Evolutionary conservation across 192 early-diverging fungal species (phyloP), one percentile per base, ranked within the genome.

Genomic region (Phycomyces blakesleeanus): DNA sequence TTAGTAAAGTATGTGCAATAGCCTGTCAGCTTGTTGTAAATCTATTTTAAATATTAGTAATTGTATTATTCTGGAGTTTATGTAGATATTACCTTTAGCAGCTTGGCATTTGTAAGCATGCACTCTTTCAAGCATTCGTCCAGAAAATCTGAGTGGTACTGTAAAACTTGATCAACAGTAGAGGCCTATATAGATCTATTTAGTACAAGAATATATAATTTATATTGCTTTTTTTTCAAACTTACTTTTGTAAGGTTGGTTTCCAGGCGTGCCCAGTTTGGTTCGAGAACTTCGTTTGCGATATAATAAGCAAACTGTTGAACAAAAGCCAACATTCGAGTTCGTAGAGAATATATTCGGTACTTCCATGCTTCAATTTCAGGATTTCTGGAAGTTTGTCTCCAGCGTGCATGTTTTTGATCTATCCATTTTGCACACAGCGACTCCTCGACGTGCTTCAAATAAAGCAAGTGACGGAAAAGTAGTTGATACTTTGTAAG

Each of bases 221-320:
- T n/a, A 18, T 11, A 47, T 47, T 47, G 3, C 2, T 18, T 47
- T 47, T 3, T 47, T 7, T 18, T 12, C 8, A 41, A 41, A 41
- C 3, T 18, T 44, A 81, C 83, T 49, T 81, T 82, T 37, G 72
- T 60, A 57, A 96, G 69, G 56, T 84, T 75, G 21, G 61, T 65
- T 22, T 88, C 86, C 66, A 99, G 78, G 22, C 65, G 64, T n/a
- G 68, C 67, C 91, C 92, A 97, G 63, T 91, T 87, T 27, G 92
- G 94, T 67, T 98, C 96, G 49, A 99, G 79, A 7, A 97, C 95
- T 69, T 99, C 94, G 61, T 85, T 92, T 58, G 89, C 89, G 39
- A 90, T 81, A 66, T 95, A 96, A 70, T 91, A 91, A 66, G 93
- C 72, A 69, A 96, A 89, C 71, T 96, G 92, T 60, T 96, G 94